Conservation (phyloP, 345 rosid species). For the Erysimum cheiranthoides region DNA sequence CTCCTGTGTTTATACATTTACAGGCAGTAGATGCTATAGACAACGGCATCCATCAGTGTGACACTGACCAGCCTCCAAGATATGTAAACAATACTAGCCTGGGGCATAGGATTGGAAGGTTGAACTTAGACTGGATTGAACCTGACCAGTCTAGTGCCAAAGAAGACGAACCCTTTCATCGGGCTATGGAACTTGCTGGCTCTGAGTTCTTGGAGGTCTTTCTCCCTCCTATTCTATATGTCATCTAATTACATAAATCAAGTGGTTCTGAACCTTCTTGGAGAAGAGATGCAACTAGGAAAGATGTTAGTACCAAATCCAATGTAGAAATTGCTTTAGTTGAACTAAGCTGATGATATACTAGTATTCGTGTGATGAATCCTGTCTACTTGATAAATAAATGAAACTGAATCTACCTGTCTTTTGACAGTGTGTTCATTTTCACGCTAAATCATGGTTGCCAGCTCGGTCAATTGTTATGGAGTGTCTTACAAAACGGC, state of each 20-base stretch:
- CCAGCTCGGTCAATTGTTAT: conserved; percentile 83
- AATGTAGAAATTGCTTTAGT: too few relatives aligned
- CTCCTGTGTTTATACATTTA: not conserved
- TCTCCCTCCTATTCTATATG: not conserved
- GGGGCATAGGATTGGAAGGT: conserved; percentile 73
- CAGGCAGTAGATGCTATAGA: conserved; percentile 88
- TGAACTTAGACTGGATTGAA: conserved; percentile 87
- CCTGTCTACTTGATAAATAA: not conserved
- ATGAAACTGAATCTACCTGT: not conserved
- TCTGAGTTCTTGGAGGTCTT: conserved; percentile 73
- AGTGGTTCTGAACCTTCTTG: not conserved
- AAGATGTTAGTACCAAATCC: not conserved
- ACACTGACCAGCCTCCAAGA: conserved; percentile 75
- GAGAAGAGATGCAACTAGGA: not conserved
- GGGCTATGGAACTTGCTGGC: conserved; percentile 76
- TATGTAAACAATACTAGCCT: conserved; percentile 75
- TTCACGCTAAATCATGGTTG: conserved; percentile 79
- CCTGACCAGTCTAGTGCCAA: conserved; percentile 74
- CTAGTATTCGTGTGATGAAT: not conserved
- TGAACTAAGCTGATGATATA: conserved; percentile 1
- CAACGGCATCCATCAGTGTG: conserved; percentile 77
- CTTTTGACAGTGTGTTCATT: conserved; percentile 60
- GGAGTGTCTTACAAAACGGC: conserved; percentile 66
- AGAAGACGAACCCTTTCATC: conserved; percentile 80
- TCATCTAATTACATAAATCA: not conserved